phyloP scores from a whole-genome alignment of 2,329 filamentous ascomycete species.

The Colletotrichum coccodes region DNA sequence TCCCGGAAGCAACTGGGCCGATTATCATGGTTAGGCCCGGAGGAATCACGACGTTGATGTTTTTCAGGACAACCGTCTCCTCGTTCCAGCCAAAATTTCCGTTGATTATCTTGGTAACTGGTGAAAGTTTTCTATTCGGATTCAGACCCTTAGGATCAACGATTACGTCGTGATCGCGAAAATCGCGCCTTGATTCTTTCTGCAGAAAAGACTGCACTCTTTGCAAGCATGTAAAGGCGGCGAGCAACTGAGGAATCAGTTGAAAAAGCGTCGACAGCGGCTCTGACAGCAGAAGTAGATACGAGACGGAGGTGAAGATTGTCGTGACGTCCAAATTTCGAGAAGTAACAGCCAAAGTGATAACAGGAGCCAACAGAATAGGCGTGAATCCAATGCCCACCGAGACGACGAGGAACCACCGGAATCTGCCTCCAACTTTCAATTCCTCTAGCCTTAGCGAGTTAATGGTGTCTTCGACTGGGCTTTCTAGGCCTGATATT shows the following conservation, averaged over 20 bases:
- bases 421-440: slow-evolving; percentile 39
- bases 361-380: slow-evolving; percentile 43
- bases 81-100: slow-evolving; percentile 44
- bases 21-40: slow-evolving; percentile 47
- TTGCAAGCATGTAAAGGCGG: slow-evolving; percentile 43
- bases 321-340: slow-evolving; percentile 37
- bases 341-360: slow-evolving; percentile 44
- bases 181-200: slow-evolving; percentile 37
- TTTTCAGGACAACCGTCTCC: slow-evolving; percentile 36
- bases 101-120: background rate
- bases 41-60: slow-evolving; percentile 44
- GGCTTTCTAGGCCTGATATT: slow-evolving; percentile 45
- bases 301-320: slow-evolving; percentile 46
- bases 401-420: slow-evolving; percentile 32
- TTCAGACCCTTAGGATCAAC: background rate
- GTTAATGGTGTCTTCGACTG: slow-evolving; percentile 44
- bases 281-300: slow-evolving; percentile 43
- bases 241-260: slow-evolving; percentile 40
- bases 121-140: background rate
- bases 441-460: slow-evolving; percentile 46
- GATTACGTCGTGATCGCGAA: background rate
- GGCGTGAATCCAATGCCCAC: slow-evolving; percentile 47
- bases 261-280: slow-evolving; percentile 46
- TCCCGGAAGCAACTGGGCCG: slow-evolving; percentile 50
- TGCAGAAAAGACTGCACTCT: slow-evolving; percentile 50